These are phyloP conservation scores for Sorghum bicolor DNA, from an alignment of 176 grass and related monocot species.

Conservation along the genomic window Sorghum_bicolor_NCBIv3 NC_012875.2:54043501-54044000, in stretches of 20 bases:
- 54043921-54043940: not conserved
- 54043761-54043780: not conserved
- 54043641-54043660: not conserved
- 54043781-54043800: not conserved
- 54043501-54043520: no score
- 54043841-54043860: not conserved
- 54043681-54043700: not conserved
- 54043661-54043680: not conserved
- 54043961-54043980: no score
- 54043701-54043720: not conserved
- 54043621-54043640: not conserved
- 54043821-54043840: slow-evolving; percentile 2
- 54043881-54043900: not conserved
- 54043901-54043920: not conserved
- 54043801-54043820: not conserved
- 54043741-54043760: not conserved
- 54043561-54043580: not conserved
- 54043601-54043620: not conserved
- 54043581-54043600: not conserved
- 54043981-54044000: no score
- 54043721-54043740: not conserved
- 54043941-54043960: not conserved
- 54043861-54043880: not conserved
- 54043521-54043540: no score
- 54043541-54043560: not conserved